Percentiles rank a stretch among this genome's conserved stretches.
phyloP scores from a whole-genome alignment of 2,329 filamentous ascomycete genomes.

The Incumbomyces delicatus region DNA sequence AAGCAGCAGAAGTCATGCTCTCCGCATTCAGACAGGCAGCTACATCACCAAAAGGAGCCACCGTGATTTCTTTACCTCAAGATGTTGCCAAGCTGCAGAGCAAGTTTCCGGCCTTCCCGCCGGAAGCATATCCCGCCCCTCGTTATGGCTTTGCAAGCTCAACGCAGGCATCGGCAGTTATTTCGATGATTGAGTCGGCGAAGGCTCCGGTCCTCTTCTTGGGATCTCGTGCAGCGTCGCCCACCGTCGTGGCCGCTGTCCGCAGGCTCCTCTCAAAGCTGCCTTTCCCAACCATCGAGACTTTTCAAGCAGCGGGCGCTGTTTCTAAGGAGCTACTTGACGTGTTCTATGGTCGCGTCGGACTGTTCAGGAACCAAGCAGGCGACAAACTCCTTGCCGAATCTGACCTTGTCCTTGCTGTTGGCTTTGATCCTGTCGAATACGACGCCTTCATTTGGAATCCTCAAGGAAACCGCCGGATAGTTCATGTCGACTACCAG shows the following conservation, averaged over 20 bases:
- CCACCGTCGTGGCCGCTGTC: slow-evolving; percentile 33
- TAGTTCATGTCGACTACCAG: slow-evolving; percentile 38
- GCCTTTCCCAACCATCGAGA: slow-evolving; percentile 40
- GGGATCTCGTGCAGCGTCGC: slow-evolving; percentile 34
- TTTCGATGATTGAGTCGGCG: slow-evolving; percentile 26
- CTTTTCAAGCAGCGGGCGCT: slow-evolving; percentile 41
- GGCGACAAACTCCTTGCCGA: slow-evolving; percentile 37
- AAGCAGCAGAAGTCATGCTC: slow-evolving; percentile 39
- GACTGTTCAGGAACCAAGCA: slow-evolving; percentile 41
- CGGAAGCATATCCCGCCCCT: slow-evolving; percentile 32
- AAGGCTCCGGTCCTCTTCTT: slow-evolving; percentile 38
- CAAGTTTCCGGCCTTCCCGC: slow-evolving; percentile 31
- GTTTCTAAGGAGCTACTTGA: slow-evolving; percentile 34
- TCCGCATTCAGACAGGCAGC: slow-evolving; percentile 36
- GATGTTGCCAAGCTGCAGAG: slow-evolving; percentile 35
- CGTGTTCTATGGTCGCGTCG: slow-evolving; percentile 39
- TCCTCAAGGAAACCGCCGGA: slow-evolving; percentile 26
- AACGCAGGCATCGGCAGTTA: slow-evolving; percentile 26
- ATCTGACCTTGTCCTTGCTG: slow-evolving; percentile 36
- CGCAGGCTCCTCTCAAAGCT: slow-evolving; percentile 33
- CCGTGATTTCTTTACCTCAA: slow-evolving; percentile 37
- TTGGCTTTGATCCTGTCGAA: slow-evolving; percentile 41
- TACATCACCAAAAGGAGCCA: slow-evolving; percentile 33
- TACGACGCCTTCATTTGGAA: slow-evolving; percentile 41
- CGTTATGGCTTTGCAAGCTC: slow-evolving; percentile 31